A percentile compares a stretch with the other conserved stretches of the same genome.
phyloP scores from a whole-genome alignment of 768 basidiomycete genomes.

The Tricholoma furcatifolium region DNA sequence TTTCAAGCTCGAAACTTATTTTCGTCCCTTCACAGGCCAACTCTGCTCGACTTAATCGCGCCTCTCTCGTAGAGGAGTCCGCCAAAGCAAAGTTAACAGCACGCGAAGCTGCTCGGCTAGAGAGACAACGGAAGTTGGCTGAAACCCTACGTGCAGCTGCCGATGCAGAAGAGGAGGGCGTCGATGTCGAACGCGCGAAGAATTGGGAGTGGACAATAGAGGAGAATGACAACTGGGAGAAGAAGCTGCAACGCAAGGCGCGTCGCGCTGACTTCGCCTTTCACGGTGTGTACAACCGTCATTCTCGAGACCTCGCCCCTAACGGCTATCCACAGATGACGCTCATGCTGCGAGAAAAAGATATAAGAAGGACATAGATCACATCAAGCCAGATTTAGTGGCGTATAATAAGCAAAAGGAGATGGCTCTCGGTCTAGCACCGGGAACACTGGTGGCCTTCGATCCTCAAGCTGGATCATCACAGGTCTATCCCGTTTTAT shows the following conservation, averaged over 20 bases:
- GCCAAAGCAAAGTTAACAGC: constrained; percentile 74
- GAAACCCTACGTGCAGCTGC: constrained; percentile 82
- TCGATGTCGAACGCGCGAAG: constrained; percentile 86
- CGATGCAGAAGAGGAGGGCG: constrained; percentile 89
- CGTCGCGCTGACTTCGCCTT: constrained; percentile 89
- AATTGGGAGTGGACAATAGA: constrained; percentile 96
- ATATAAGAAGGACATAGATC: constrained; percentile 91
- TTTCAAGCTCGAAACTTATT: neutral
- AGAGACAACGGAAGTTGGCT: constrained; percentile 87
- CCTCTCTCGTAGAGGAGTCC: constrained; percentile 82
- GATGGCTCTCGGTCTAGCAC: constrained; percentile 69
- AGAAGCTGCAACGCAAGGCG: constrained; percentile 78
- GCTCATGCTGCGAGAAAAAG: constrained; percentile 83
- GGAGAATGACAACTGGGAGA: constrained; percentile 97
- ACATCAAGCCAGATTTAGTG: constrained; percentile 83
- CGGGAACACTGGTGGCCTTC: constrained; percentile 68
- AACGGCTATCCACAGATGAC: constrained; percentile 57
- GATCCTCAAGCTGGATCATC: constrained; percentile 47
- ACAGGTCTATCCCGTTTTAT: constrained; percentile 28
- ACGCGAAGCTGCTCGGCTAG: constrained; percentile 79
- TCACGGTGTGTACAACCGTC: constrained; percentile 61
- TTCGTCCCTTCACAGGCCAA: constrained; percentile 48
- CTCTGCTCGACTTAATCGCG: constrained; percentile 81
- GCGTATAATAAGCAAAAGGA: constrained; percentile 91
- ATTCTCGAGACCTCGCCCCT: constrained; percentile 4